Conservation (phyloP, 371 early-diverging fungal species). For the Coemansia sp. region DNA sequence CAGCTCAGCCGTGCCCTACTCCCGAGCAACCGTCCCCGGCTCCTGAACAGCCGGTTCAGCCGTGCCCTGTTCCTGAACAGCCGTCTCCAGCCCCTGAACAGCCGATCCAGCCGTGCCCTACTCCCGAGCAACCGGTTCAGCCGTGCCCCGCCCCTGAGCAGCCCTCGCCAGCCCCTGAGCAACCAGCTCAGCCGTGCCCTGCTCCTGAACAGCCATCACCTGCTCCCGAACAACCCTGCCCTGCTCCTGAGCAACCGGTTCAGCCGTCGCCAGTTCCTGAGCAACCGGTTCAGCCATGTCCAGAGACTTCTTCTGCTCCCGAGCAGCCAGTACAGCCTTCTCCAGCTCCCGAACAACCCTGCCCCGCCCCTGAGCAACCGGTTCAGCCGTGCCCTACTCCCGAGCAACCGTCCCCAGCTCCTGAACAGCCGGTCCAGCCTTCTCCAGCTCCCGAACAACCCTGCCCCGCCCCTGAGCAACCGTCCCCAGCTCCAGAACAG, state of each 20-base stretch:
- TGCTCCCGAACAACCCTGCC: neutral
- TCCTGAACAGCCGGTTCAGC: no score
- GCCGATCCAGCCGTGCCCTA: no score
- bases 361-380: no score
- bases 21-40: no score
- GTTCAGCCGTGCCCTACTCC: conserved; percentile 8
- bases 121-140: neutral
- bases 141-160: neutral
- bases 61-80: no score
- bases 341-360: neutral
- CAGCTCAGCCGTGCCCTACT: no score
- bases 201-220: neutral
- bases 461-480: neutral
- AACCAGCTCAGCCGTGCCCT: neutral
- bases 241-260: neutral
- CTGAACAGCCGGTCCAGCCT: conserved; percentile 6
- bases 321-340: conserved; percentile 6
- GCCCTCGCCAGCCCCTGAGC: neutral
- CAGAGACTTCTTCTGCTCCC: neutral
- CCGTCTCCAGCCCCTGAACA: neutral
- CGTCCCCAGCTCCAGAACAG: neutral
- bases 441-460: conserved; percentile 1
- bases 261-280: neutral
- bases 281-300: conserved; percentile 2
- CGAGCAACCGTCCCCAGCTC: neutral